These are phyloP conservation scores for Metschnikowia reukaufii DNA, from an alignment of 805 yeast genomes.

Conservation along the genomic window DNA sequence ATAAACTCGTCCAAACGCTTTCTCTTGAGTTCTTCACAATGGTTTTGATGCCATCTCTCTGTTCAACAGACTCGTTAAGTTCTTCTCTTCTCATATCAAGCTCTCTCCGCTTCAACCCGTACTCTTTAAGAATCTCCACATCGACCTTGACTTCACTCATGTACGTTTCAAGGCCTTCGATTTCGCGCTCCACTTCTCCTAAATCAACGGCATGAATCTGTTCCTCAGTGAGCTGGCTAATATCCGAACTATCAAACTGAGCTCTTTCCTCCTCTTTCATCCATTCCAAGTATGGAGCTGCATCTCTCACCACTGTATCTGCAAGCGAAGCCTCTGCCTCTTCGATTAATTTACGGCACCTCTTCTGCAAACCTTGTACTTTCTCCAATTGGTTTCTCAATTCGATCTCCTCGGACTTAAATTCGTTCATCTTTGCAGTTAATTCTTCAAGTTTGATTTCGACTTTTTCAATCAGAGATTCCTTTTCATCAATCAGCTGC, in stretches of 20 bases:
- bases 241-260: constrained; percentile 34
- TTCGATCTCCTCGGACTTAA: constrained; percentile 67
- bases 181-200: constrained; percentile 49
- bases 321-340: constrained; percentile 42
- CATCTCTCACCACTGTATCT: constrained; percentile 52
- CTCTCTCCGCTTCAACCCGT: constrained; percentile 65
- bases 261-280: constrained; percentile 39
- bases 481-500: constrained; percentile 37
- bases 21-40: constrained; percentile 68
- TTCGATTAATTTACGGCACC: constrained; percentile 40
- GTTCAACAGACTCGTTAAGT: constrained; percentile 62
- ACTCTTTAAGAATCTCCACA: constrained; percentile 73
- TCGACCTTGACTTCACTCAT: constrained; percentile 63
- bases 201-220: constrained; percentile 51
- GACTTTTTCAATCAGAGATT: constrained; percentile 38
- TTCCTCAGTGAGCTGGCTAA: constrained; percentile 49
- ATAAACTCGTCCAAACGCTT: constrained; percentile 84
- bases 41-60: constrained; percentile 63
- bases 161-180: constrained; percentile 53
- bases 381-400: constrained; percentile 63
- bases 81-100: constrained; percentile 62
- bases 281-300: constrained; percentile 52
- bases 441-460: constrained; percentile 35
- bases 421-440: constrained; percentile 49
- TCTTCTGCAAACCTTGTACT: constrained; percentile 39